These are phyloP conservation scores for Colletotrichum destructivum DNA, from an alignment of 2,329 filamentous ascomycete species.

Conservation along the genomic window DNA sequence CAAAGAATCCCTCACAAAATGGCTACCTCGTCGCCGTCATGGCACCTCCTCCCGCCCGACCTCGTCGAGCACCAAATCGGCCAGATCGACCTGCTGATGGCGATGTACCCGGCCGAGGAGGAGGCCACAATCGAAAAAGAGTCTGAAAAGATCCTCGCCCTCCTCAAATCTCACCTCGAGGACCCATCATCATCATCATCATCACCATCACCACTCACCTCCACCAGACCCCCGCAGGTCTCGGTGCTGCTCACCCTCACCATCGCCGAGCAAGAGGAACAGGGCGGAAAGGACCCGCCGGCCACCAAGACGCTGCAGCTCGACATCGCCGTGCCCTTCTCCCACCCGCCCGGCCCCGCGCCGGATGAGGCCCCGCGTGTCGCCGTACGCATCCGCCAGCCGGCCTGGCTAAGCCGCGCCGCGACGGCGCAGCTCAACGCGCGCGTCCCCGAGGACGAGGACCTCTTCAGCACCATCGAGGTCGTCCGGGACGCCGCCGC, in stretches of 20 bases:
- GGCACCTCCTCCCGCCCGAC: constrained; percentile 55
- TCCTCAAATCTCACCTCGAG: not conserved
- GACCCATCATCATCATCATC: not conserved
- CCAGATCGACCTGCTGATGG: constrained; percentile 65
- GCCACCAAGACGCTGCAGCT: constrained; percentile 48
- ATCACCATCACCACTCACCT: not conserved
- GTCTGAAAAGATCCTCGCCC: not conserved
- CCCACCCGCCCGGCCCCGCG: constrained; percentile 18
- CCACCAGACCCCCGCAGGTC: constrained; percentile 28
- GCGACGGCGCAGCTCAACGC: constrained; percentile 56
- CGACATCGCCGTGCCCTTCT: constrained; percentile 54
- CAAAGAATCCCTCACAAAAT: not conserved
- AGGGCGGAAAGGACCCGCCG: not conserved
- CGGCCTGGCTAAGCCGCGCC: constrained; percentile 67
- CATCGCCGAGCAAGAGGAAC: constrained; percentile 39
- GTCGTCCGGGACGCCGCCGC: constrained; percentile 56
- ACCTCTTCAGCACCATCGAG: constrained; percentile 63
- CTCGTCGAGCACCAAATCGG: constrained; percentile 63
- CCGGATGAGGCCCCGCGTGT: constrained; percentile 57
- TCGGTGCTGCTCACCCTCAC: constrained; percentile 48
- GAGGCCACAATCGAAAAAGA: constrained; percentile 37
- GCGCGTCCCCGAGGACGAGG: constrained; percentile 56
- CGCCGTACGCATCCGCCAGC: constrained; percentile 62
- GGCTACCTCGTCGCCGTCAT: constrained; percentile 20
- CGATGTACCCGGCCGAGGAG: constrained; percentile 64